Conservation (phyloP, 1,284 basidiomycete species). For the Sanghuangporus sanghuang region DNA sequence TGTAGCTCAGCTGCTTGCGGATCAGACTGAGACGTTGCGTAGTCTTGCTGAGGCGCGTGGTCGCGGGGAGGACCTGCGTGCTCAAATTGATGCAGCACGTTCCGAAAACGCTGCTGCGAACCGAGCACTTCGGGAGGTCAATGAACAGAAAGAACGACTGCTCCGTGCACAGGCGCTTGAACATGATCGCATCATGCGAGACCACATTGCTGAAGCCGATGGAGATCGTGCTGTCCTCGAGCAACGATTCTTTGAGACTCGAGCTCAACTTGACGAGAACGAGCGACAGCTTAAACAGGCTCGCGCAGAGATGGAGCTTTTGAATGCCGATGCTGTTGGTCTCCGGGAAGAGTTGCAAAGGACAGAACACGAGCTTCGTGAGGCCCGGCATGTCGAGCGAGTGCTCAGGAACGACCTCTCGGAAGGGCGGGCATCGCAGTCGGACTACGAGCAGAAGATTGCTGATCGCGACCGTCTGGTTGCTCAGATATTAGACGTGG, state of each 20-base stretch:
- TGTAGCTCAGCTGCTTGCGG: constrained; percentile 61
- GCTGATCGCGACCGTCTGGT: constrained; percentile 58
- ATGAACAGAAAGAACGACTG: constrained; percentile 70
- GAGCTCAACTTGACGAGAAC: constrained; percentile 53
- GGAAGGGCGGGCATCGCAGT: constrained; percentile 54
- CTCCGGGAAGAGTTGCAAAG: constrained; percentile 70
- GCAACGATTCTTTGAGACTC: constrained; percentile 77
- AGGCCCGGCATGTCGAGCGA: constrained; percentile 55
- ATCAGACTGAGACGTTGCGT: constrained; percentile 63
- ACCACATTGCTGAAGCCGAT: constrained; percentile 87
- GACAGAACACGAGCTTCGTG: constrained; percentile 60
- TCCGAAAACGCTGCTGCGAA: constrained; percentile 64
- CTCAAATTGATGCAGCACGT: constrained; percentile 63
- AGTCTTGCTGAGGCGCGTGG: constrained; percentile 71
- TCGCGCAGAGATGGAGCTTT: constrained; percentile 50
- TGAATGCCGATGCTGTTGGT: constrained; percentile 57
- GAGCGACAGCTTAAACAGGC: constrained; percentile 59
- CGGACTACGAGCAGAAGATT: constrained; percentile 58
- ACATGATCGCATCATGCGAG: constrained; percentile 79
- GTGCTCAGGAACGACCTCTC: constrained; percentile 59
- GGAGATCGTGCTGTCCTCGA: constrained; percentile 87
- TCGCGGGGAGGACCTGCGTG: constrained; percentile 67
- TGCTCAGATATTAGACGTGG: constrained; percentile 70
- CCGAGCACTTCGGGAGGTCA: constrained; percentile 58
- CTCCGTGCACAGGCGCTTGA: constrained; percentile 71